Conservation (phyloP, 495 filamentous ascomycete genomes). For the Trichodelitschia bisporula region DNA sequence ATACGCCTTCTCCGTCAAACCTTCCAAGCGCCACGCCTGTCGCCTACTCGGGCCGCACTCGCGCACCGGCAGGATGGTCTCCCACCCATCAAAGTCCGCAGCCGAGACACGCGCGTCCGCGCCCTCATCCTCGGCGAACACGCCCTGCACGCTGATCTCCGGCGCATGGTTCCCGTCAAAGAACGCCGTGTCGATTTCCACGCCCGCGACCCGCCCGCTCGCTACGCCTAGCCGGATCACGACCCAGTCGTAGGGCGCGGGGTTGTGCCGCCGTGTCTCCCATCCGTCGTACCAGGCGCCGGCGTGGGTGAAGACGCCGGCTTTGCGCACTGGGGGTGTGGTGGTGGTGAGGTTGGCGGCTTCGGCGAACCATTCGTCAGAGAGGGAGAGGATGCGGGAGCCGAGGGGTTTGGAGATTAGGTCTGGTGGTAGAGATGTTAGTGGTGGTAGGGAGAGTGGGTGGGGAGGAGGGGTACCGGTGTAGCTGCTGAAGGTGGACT, state of each 20-base stretch:
- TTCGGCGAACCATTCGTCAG: constrained; percentile 76
- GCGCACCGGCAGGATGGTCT: constrained; percentile 40
- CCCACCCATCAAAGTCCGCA: constrained; percentile 38
- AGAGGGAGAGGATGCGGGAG: constrained; percentile 48
- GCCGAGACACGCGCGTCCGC: constrained; percentile 18
- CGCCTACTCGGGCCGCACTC: constrained; percentile 53
- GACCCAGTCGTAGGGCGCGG: constrained; percentile 58
- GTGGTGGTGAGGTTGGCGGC: constrained; percentile 60
- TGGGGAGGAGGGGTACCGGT: neutral
- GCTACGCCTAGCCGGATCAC: constrained; percentile 59
- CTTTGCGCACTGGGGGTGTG: constrained; percentile 45
- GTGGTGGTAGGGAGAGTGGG: constrained; percentile 2
- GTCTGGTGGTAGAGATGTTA: constrained; percentile 23
- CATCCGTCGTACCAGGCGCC: constrained; percentile 93
- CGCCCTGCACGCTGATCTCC: constrained; percentile 59
- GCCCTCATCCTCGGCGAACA: constrained; percentile 21
- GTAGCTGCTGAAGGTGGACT: neutral
- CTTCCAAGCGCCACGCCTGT: constrained; percentile 49
- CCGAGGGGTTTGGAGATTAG: constrained; percentile 51
- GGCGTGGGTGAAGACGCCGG: constrained; percentile 60
- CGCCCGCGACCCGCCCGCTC: constrained; percentile 46
- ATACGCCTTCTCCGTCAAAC: constrained; percentile 34
- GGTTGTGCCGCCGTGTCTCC: constrained; percentile 80
- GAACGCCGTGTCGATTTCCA: constrained; percentile 71
- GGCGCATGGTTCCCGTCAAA: constrained; percentile 79